Evolutionary conservation across 768 basidiomycete species (phyloP), one percentile per base, ranked within the genome.

Genomic region (Mycena rosella): DNA sequence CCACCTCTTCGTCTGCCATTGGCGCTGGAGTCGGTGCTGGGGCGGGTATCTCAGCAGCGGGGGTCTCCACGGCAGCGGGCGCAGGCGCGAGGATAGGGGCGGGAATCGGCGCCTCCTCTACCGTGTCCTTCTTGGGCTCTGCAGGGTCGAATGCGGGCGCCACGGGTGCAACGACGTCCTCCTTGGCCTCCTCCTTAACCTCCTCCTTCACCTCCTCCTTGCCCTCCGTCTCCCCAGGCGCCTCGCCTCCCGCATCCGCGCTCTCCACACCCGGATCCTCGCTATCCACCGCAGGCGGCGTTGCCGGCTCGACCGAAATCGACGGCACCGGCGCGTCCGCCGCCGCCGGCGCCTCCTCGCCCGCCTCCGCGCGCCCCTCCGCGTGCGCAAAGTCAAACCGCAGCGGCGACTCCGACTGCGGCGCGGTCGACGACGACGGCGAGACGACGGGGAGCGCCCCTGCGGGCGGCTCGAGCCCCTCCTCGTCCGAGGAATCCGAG

Each of bases 341-440:
- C 30, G 29, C 40, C 9, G 7, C 56, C 36, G 27, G 30, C 7
- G 26, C 22, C 45, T 11, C 49, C 49, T 24, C 34, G 32, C 13
- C n/a, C 58, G 27, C 59, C 26, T 38, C 32, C 63, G 48, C 55
- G 29, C 48, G 36, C 42, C 29, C 56, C 45, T 60, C 44, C 58
- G 54, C 62, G 29, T 60, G 51, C 58, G 54, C 62, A 22, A 63
- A 47, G 7, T 57, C 48, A 20, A 58, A 24, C 20, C 29, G 13
- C n/a, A 67, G 40, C 20, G 47, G 44, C 3, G 34, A 27, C 52
- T 60, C 56, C 15, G 54, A n/a, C 60, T 65, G 55, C 30, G 56
- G 51, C 45, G 62, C 55, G 26, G 68, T 69, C 57, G 62, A 64
- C 63, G 68, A 64, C 24, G 61, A 63, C 18, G 68, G 68, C 53